phyloP scores from a whole-genome alignment of 1,139 yeast species.

The Taphrina pruni region DNA sequence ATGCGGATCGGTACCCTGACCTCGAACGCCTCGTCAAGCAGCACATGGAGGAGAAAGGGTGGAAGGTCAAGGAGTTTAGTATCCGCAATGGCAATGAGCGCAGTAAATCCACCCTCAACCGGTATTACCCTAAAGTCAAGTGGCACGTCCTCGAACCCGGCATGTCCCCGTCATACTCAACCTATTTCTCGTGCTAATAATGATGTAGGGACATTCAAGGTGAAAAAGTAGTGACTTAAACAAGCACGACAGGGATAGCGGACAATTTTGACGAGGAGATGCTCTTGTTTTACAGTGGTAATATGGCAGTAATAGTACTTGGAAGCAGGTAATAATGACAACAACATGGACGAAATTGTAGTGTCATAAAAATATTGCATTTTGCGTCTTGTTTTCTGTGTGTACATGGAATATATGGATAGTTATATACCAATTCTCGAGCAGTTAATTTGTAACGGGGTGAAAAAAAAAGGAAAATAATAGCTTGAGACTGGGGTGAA shows the following conservation, averaged over 20 bases:
- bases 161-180: background rate
- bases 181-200: background rate
- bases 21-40: constrained; percentile 22
- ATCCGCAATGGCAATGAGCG: constrained; percentile 21
- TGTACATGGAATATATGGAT: background rate
- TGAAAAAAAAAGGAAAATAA: background rate
- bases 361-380: background rate
- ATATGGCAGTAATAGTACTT: background rate
- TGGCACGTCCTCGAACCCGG: constrained; percentile 34
- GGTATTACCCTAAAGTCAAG: constrained; percentile 36
- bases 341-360: background rate
- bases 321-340: background rate
- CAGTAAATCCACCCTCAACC: constrained; percentile 31
- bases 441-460: background rate
- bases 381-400: background rate
- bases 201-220: constrained; percentile 16
- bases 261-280: too few relatives aligned
- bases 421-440: too few relatives aligned
- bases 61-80: constrained; percentile 36
- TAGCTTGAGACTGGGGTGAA: background rate
- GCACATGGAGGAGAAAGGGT: constrained; percentile 33
- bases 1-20: constrained; percentile 35
- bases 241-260: background rate
- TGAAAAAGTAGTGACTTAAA: background rate
- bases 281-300: background rate